Percentiles rank a stretch among this genome's conserved stretches.
phyloP scores from a whole-genome alignment of 202 grass and related monocot species.

The Panicum virgatum region DNA sequence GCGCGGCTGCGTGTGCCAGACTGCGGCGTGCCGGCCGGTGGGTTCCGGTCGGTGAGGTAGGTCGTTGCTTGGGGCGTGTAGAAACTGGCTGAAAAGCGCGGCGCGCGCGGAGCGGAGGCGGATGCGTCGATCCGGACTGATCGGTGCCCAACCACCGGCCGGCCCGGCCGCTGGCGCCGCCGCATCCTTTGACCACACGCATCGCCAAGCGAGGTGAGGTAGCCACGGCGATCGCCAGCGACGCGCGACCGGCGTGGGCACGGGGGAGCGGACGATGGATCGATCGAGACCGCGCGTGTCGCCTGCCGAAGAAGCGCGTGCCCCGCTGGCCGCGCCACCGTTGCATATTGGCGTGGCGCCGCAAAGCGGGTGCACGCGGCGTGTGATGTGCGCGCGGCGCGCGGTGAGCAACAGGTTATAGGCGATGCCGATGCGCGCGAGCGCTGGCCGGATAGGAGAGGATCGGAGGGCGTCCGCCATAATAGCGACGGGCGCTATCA shows the following conservation, averaged over 20 bases:
- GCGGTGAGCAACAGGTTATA: not conserved
- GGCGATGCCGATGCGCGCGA: too few relatives aligned
- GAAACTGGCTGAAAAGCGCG: not conserved
- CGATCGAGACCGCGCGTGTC: not conserved
- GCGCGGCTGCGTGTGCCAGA: not conserved
- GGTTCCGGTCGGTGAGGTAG: too few relatives aligned
- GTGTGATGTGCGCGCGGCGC: not conserved
- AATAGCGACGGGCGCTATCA: not conserved
- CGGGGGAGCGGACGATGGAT: not conserved
- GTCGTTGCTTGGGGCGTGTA: not conserved
- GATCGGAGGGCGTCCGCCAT: too few relatives aligned
- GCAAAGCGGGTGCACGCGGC: not conserved
- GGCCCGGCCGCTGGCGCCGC: not conserved
- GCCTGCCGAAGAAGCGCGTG: not conserved
- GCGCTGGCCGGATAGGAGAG: too few relatives aligned
- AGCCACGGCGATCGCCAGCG: not conserved
- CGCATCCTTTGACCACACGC: constrained; percentile 35
- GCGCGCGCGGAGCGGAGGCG: too few relatives aligned
- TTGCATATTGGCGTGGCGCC: not conserved
- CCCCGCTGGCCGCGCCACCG: not conserved
- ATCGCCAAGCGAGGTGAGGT: not conserved
- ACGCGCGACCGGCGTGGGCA: not conserved
- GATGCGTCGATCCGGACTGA: not conserved
- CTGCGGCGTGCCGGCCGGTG: not conserved
- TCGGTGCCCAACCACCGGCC: not conserved